Evolutionary conservation across 768 basidiomycete species (phyloP).

Genomic region (Leccinum fibrillosum): DNA sequence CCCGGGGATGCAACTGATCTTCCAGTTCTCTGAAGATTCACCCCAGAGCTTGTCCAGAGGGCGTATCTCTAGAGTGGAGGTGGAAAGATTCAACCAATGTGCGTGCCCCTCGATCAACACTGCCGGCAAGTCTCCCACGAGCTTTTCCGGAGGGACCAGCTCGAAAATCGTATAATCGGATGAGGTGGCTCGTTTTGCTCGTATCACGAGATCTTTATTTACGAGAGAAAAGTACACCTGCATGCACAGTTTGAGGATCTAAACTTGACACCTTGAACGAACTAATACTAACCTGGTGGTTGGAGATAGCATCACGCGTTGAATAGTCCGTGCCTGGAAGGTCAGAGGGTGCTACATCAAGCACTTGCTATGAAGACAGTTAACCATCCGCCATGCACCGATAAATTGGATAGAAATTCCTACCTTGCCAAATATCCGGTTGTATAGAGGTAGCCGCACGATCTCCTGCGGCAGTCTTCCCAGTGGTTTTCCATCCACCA

Average conservation of each 20-base stretch:
- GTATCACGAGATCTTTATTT: constrained; percentile 17
- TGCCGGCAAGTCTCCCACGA: constrained; percentile 26
- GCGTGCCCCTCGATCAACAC: constrained; percentile 20
- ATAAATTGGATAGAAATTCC: not conserved
- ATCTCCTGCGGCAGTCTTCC: constrained; percentile 21
- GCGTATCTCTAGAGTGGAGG: constrained; percentile 25
- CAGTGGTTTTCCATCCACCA: constrained; percentile 24
- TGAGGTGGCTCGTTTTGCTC: constrained; percentile 2
- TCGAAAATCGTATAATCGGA: not conserved
- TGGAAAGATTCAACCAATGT: constrained; percentile 32
- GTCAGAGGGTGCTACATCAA: constrained; percentile 18
- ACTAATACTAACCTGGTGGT: constrained; percentile 16
- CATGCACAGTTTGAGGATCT: not conserved
- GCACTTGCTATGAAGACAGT: constrained; percentile 12
- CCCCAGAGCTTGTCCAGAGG: constrained; percentile 23
- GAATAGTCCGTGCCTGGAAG: constrained; percentile 22
- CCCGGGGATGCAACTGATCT: constrained; percentile 10
- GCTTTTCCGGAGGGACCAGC: constrained; percentile 18
- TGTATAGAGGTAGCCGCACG: constrained; percentile 15
- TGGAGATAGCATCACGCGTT: constrained; percentile 13
- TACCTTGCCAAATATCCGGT: constrained; percentile 20
- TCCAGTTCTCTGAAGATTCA: constrained; percentile 27
- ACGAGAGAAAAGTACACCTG: constrained; percentile 25
- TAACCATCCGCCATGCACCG: not conserved
- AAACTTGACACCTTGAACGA: not conserved